These are phyloP conservation scores for Hypoxylon cercidicola DNA, from an alignment of 495 filamentous ascomycete species.

Conservation along the genomic window DNA sequence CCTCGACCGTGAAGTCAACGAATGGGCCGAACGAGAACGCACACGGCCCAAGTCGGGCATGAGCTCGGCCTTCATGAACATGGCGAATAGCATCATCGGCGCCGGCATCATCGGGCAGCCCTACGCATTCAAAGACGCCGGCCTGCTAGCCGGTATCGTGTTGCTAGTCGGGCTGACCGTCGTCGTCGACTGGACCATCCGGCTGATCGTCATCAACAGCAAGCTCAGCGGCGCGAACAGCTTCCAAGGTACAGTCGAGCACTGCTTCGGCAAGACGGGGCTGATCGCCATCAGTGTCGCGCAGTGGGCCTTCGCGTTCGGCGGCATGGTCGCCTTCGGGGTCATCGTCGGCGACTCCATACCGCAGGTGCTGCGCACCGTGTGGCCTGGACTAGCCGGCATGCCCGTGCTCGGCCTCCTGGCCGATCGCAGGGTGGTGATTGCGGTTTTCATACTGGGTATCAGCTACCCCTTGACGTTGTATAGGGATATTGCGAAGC, in stretches of 20 bases:
- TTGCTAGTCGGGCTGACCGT: slow-evolving; percentile 83
- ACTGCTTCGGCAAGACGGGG: slow-evolving; percentile 89
- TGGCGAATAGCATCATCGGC: slow-evolving; percentile 98
- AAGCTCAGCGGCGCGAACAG: slow-evolving; percentile 91
- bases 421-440: slow-evolving; percentile 81
- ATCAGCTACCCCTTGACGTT: slow-evolving; percentile 92
- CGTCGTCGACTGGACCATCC: slow-evolving; percentile 95
- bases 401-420: slow-evolving; percentile 82
- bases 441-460: slow-evolving; percentile 83
- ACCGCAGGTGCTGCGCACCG: slow-evolving; percentile 82
- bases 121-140: slow-evolving; percentile 92
- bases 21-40: slow-evolving; percentile 56
- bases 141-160: slow-evolving; percentile 79
- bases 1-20: slow-evolving; percentile 50
- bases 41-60: slow-evolving; percentile 60
- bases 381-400: slow-evolving; percentile 80
- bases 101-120: slow-evolving; percentile 98
- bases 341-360: slow-evolving; percentile 97
- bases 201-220: slow-evolving; percentile 93
- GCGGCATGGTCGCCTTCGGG: slow-evolving; percentile 97
- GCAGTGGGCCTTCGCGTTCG: slow-evolving; percentile 98
- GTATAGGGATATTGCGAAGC: slow-evolving; percentile 97
- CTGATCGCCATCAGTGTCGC: slow-evolving; percentile 90
- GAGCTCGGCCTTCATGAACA: slow-evolving; percentile 86
- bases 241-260: slow-evolving; percentile 93